A percentile compares a stretch with the other conserved stretches of the same genome.
phyloP scores from a whole-genome alignment of 495 filamentous ascomycete genomes.

The Penicillium flavigenum region DNA sequence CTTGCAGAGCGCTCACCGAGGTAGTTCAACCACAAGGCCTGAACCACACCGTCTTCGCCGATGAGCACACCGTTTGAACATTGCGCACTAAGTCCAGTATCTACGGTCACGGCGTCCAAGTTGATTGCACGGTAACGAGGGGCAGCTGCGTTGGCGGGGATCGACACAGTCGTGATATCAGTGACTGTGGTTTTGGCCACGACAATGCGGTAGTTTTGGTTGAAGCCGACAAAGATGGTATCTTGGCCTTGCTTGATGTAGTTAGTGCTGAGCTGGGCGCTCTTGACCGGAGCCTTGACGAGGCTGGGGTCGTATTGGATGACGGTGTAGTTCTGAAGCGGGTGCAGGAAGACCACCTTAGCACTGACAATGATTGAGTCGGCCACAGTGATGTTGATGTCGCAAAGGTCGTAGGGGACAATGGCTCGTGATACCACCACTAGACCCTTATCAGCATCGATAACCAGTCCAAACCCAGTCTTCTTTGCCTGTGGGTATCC shows the following conservation, averaged over 20 bases:
- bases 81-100: slow-evolving; percentile 84
- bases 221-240: slow-evolving; percentile 95
- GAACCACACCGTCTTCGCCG: slow-evolving; percentile 84
- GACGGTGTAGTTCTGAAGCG: slow-evolving; percentile 96
- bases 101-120: slow-evolving; percentile 94
- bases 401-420: slow-evolving; percentile 93
- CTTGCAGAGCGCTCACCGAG: slow-evolving; percentile 80
- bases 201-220: slow-evolving; percentile 89
- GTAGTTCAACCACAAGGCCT: slow-evolving; percentile 95
- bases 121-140: slow-evolving; percentile 97
- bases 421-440: slow-evolving; percentile 92
- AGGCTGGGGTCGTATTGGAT: slow-evolving; percentile 92
- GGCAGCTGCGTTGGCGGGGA: slow-evolving; percentile 85
- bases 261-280: slow-evolving; percentile 75
- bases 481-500: slow-evolving; percentile 91
- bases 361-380: slow-evolving; percentile 92
- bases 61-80: slow-evolving; percentile 95
- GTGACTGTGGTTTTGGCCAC: slow-evolving; percentile 94
- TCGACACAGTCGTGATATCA: slow-evolving; percentile 95
- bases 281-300: slow-evolving; percentile 89
- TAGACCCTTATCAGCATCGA: slow-evolving; percentile 92
- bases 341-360: slow-evolving; percentile 95
- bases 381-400: slow-evolving; percentile 91
- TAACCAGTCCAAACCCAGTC: slow-evolving; percentile 91
- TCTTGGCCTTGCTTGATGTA: slow-evolving; percentile 85